Conservation (phyloP, 352 stramenopile genomes). For the Globisporangium radiosum region DNA sequence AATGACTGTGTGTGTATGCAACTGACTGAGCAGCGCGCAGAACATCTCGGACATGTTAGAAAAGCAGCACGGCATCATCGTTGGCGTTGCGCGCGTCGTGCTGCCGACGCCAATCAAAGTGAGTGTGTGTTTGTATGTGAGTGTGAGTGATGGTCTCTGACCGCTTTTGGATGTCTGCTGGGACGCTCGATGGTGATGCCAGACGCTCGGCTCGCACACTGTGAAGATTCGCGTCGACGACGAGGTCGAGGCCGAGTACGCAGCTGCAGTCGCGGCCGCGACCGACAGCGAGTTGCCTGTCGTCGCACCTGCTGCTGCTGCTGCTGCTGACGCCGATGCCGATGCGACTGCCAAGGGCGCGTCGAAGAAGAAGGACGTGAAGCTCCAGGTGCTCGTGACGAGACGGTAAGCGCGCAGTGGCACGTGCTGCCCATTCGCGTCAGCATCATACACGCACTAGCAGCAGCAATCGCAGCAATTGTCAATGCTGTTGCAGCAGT, state of each 20-base stretch:
- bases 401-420: slow-evolving; percentile 42
- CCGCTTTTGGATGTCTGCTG: neutral
- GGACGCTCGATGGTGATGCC: neutral
- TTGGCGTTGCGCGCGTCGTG: slow-evolving; percentile 72
- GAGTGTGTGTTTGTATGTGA: neutral
- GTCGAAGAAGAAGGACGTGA: slow-evolving; percentile 78
- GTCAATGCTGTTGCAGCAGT: neutral
- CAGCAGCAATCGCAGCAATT: slow-evolving; percentile 5
- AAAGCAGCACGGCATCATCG: slow-evolving; percentile 77
- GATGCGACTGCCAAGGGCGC: slow-evolving; percentile 23
- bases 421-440: too few species aligned
- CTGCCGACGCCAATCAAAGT: slow-evolving; percentile 71
- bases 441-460: neutral
- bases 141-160: neutral
- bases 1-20: neutral
- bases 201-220: slow-evolving; percentile 70
- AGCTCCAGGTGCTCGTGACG: slow-evolving; percentile 47
- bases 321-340: slow-evolving; percentile 16
- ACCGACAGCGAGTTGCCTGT: slow-evolving; percentile 16
- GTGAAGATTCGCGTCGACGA: slow-evolving; percentile 83
- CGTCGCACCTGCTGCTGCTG: slow-evolving; percentile 15
- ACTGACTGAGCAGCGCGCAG: slow-evolving; percentile 30
- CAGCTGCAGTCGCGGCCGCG: slow-evolving; percentile 12
- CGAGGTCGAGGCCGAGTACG: slow-evolving; percentile 63
- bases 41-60: slow-evolving; percentile 85